Conservation (phyloP, 2,329 filamentous ascomycete species). For the Clonostachys sp. region DNA sequence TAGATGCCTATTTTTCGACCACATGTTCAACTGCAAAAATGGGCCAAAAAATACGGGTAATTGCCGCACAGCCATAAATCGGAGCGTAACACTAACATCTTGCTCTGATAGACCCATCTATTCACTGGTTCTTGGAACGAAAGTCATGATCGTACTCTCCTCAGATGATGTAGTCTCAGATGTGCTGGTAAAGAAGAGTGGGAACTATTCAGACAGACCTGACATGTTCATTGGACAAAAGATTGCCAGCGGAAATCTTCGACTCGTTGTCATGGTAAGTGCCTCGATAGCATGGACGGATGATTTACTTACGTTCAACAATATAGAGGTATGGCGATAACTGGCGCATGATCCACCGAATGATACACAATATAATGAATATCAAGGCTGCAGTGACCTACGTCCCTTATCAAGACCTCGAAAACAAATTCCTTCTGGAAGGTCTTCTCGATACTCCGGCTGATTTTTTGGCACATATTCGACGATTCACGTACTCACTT, state of each 20-base stretch:
- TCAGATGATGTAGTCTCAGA: slow-evolving; percentile 36
- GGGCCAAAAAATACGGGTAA: too few relatives aligned
- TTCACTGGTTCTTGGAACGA: slow-evolving; percentile 7
- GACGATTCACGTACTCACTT: slow-evolving; percentile 42
- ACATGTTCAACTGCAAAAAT: too few relatives aligned
- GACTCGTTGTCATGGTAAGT: slow-evolving; percentile 17
- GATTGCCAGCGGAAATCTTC: slow-evolving; percentile 16
- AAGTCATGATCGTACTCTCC: background rate
- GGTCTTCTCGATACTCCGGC: slow-evolving; percentile 26
- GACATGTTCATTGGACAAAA: slow-evolving; percentile 14
- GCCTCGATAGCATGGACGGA: too few relatives aligned
- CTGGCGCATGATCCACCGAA: background rate
- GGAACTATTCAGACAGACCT: slow-evolving; percentile 42
- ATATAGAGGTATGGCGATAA: too few relatives aligned
- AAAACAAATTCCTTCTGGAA: slow-evolving; percentile 40
- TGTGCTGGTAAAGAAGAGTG: slow-evolving; percentile 42
- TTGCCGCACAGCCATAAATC: too few relatives aligned
- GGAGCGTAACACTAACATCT: too few relatives aligned
- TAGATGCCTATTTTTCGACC: too few relatives aligned
- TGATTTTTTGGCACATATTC: slow-evolving; percentile 34
- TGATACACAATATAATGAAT: background rate
- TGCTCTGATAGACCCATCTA: background rate
- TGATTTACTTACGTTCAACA: too few relatives aligned
- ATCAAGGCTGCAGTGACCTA: slow-evolving; percentile 30
- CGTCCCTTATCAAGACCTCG: slow-evolving; percentile 26